Base-by-base conservation (phyloP, 2,329 filamentous ascomycete genomes). In the Thielaviopsis euricoi region DNA sequence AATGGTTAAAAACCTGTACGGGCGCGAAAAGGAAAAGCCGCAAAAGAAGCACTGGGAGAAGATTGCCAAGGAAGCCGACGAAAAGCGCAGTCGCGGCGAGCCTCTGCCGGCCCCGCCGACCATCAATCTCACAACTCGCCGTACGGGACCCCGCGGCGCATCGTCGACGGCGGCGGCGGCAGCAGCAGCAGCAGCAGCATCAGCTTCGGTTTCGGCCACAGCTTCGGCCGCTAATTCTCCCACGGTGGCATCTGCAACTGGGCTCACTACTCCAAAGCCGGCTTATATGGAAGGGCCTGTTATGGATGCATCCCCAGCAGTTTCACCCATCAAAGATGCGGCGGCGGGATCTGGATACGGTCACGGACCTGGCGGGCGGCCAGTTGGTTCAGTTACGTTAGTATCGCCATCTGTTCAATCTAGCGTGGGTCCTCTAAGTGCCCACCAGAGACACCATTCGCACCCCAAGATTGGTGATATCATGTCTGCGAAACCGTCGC, bases 1-100 rank as follows among this genome's bases (percentile, higher is more conserved):
- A n/a, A 93, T 93, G 87, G 87, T 85, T 23, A 84, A 85, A 64
- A 86, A 86, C 64, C 85, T 83, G 64, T 86, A 79, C 63, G 74
- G 77, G 23, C 76, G 82, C 4, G 79, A 83, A 64, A 80, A 81
- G 65, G 81, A 84, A 62, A 74, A 76, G 61, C 71, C 72, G 19
- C 80, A 79, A 63, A 69, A 71, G 2, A 80, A 83, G 55, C 51
- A 59, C 17, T 85, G 79, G 76, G 80, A 81, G 60, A 68, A 68
- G 6, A 75, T 85, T 59, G 79, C 81, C 1, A 71, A 71, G 55
- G 80, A 83, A 52, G 81, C 83, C 17, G 80, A 86, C 62, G 71
- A 68, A 25, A 81, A 79, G 68, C 73, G 72, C 56, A 62, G 65
- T 9, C 70, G 77, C 56, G 80, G 80, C 52, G 81, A 85, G 68